Conservation (phyloP, 306 rosid genomes). For the Rosa lucieae region DNA sequence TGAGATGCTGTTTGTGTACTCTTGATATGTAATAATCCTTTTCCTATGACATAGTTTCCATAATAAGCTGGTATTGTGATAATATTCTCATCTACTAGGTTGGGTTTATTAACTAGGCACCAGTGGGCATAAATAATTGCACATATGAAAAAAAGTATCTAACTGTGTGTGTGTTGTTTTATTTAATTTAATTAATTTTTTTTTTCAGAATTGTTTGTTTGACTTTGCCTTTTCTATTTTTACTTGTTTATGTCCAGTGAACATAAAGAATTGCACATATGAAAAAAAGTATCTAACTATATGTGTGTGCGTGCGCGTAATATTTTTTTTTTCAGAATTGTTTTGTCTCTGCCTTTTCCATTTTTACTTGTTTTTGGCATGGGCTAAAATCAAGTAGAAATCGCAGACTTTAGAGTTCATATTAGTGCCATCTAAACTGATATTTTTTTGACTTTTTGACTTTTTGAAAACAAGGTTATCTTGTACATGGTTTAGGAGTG, state of each 20-base stretch:
- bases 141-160: background rate
- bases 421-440: background rate
- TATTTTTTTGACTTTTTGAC: background rate
- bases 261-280: background rate
- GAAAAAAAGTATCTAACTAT: background rate
- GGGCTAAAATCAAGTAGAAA: background rate
- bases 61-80: background rate
- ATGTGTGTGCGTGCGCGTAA: too few relatives aligned
- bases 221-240: background rate
- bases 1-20: slow-evolving; percentile 16
- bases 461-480: background rate
- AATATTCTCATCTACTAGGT: background rate
- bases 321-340: background rate
- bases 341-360: background rate
- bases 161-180: background rate
- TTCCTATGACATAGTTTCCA: background rate
- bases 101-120: background rate
- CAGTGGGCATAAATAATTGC: background rate
- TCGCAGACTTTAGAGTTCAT: background rate
- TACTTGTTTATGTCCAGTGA: background rate
- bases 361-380: background rate
- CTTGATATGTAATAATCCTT: background rate
- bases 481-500: background rate
- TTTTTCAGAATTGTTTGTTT: background rate
- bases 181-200: too few relatives aligned